Conservation (phyloP, 2,329 filamentous ascomycete genomes). For the Bipolaris sorokiniana region DNA sequence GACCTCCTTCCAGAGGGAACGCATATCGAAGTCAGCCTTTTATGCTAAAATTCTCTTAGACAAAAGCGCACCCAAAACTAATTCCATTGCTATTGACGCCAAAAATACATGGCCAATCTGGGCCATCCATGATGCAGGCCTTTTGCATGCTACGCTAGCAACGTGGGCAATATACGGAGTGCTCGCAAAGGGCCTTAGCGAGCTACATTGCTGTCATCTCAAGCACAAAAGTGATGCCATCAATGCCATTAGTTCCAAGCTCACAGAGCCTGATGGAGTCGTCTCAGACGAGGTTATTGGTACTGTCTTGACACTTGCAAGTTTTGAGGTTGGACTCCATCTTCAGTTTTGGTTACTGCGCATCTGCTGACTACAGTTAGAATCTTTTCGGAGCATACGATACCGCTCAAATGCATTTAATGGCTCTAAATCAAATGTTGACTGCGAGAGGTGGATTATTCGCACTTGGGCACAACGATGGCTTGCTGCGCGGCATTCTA, state of each 20-base stretch:
- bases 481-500: constrained; percentile 30
- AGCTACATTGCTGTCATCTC: constrained; percentile 24
- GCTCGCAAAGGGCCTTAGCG: constrained; percentile 19
- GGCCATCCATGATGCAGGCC: constrained; percentile 28
- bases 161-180: constrained; percentile 38
- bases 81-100: constrained; percentile 31
- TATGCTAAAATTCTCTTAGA: constrained; percentile 15
- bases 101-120: constrained; percentile 32
- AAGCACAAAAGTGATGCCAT: constrained; percentile 37
- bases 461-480: constrained; percentile 34
- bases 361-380: constrained; percentile 11
- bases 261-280: constrained; percentile 14
- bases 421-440: constrained; percentile 32
- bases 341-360: neutral
- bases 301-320: constrained; percentile 32
- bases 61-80: constrained; percentile 21
- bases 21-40: too few species aligned
- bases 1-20: too few species aligned
- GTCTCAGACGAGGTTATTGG: constrained; percentile 36
- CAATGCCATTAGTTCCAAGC: constrained; percentile 30
- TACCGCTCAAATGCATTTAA: constrained; percentile 22
- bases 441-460: constrained; percentile 29
- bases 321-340: constrained; percentile 28
- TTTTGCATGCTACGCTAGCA: constrained; percentile 37
- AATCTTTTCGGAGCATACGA: constrained; percentile 36